Percentiles rank a stretch among this genome's conserved stretches.
phyloP scores from a whole-genome alignment of 2,329 filamentous ascomycete species.

The Microdochium paspali region DNA sequence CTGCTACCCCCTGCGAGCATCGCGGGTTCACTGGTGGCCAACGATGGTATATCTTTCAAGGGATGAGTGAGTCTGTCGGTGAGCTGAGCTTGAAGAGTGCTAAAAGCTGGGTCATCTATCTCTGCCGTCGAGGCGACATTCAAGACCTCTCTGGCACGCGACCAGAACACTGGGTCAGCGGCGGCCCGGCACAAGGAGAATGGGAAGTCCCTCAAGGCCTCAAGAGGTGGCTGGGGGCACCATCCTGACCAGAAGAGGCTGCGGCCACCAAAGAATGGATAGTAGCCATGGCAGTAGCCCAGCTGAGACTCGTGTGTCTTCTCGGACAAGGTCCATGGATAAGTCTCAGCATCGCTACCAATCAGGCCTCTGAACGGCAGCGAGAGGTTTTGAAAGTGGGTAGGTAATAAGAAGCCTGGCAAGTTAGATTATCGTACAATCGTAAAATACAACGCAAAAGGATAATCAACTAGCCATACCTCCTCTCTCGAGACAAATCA shows the following conservation, averaged over 20 bases:
- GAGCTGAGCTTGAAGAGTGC: neutral
- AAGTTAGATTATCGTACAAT: neutral
- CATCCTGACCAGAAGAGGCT: neutral
- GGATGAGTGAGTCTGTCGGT: neutral
- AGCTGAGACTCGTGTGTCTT: neutral
- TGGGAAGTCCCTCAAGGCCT: neutral
- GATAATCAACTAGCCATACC: neutral
- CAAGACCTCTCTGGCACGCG: neutral
- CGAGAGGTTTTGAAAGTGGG: neutral
- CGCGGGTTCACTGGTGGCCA: neutral
- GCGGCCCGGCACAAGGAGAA: neutral
- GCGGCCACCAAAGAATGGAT: neutral
- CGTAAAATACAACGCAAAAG: neutral
- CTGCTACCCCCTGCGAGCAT: neutral
- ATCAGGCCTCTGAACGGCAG: neutral
- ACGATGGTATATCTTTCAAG: neutral
- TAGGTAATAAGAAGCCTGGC: neutral
- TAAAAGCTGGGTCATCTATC: neutral
- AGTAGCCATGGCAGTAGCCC: neutral
- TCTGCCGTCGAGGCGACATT: neutral
- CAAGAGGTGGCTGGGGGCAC: neutral
- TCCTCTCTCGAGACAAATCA: neutral
- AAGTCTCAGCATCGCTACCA: neutral
- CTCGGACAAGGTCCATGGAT: neutral
- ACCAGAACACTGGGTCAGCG: neutral